Percentiles rank a stretch among this genome's conserved stretches.
phyloP scores from a whole-genome alignment of 495 filamentous ascomycete species.

The Daldinia grandis region DNA sequence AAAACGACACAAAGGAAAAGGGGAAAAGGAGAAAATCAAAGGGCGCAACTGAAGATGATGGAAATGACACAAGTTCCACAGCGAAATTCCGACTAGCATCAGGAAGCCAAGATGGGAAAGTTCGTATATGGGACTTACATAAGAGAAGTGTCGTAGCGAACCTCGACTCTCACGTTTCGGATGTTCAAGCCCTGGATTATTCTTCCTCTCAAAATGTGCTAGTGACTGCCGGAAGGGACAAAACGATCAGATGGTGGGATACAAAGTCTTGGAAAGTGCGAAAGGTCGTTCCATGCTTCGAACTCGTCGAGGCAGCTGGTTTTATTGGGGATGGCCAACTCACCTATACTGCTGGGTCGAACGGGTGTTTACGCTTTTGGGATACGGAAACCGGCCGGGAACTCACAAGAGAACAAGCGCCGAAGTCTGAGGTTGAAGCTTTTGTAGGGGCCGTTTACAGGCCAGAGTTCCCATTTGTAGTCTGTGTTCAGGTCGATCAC shows the following conservation, averaged over 20 bases:
- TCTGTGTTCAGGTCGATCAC: slow-evolving; percentile 90
- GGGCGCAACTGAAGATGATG: slow-evolving; percentile 53
- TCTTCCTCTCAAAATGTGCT: slow-evolving; percentile 75
- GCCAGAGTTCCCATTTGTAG: slow-evolving; percentile 66
- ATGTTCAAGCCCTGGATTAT: slow-evolving; percentile 85
- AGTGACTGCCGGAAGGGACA: slow-evolving; percentile 91
- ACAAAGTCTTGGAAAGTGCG: slow-evolving; percentile 82
- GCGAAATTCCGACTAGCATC: slow-evolving; percentile 81
- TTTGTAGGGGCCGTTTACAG: slow-evolving; percentile 77
- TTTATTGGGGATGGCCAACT: slow-evolving; percentile 75
- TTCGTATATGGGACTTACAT: slow-evolving; percentile 90
- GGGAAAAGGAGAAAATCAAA: slow-evolving; percentile 56
- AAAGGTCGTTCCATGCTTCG: slow-evolving; percentile 82
- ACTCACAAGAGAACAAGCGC: slow-evolving; percentile 74
- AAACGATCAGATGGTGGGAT: slow-evolving; percentile 93
- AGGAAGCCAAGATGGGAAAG: slow-evolving; percentile 89
- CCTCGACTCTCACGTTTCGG: slow-evolving; percentile 90
- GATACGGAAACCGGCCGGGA: slow-evolving; percentile 76
- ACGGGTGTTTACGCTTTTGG: slow-evolving; percentile 85
- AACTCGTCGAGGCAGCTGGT: slow-evolving; percentile 82
- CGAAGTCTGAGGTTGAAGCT: slow-evolving; percentile 66
- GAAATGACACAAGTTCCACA: slow-evolving; percentile 49
- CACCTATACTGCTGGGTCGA: slow-evolving; percentile 86
- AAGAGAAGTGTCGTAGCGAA: slow-evolving; percentile 79
- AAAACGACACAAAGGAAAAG: slow-evolving; percentile 47